A percentile compares a stretch with the other conserved stretches of the same genome.
phyloP scores from a whole-genome alignment of 495 filamentous ascomycete genomes.

The Tuber borchii region DNA sequence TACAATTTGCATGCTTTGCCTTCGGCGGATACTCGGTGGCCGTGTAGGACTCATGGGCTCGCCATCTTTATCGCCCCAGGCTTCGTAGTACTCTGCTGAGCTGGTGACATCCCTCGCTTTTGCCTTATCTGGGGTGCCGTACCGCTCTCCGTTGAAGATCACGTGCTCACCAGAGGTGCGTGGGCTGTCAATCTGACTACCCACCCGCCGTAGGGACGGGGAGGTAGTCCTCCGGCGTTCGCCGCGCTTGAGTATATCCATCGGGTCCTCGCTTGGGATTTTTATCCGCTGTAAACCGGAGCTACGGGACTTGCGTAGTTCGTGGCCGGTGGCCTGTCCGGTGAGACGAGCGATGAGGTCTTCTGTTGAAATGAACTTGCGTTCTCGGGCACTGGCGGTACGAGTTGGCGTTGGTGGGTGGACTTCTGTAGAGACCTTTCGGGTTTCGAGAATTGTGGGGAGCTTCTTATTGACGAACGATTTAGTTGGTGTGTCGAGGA shows the following conservation, averaged over 20 bases:
- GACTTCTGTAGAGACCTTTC: constrained; percentile 9
- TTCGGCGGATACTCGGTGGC: constrained; percentile 88
- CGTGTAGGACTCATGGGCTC: constrained; percentile 90
- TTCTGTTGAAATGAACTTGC: constrained; percentile 34
- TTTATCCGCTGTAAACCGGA: constrained; percentile 9
- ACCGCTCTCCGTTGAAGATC: constrained; percentile 35
- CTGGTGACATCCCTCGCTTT: constrained; percentile 50
- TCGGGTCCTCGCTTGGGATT: constrained; percentile 20
- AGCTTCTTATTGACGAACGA: constrained; percentile 8
- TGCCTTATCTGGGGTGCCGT: constrained; percentile 45
- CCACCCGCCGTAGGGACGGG: constrained; percentile 33
- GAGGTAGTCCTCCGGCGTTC: constrained; percentile 27
- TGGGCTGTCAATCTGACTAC: constrained; percentile 32
- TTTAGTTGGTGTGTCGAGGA: constrained; percentile 7
- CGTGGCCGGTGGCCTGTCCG: constrained; percentile 19
- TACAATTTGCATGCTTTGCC: constrained; percentile 92
- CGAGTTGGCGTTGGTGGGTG: not conserved
- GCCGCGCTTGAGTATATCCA: constrained; percentile 39
- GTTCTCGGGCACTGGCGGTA: constrained; percentile 8
- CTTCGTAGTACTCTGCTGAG: constrained; percentile 59
- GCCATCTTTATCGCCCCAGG: constrained; percentile 83
- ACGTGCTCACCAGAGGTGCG: constrained; percentile 36
- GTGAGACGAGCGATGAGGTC: constrained; percentile 34
- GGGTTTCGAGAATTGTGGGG: constrained; percentile 17
- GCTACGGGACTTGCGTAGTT: not conserved